Conservation (phyloP, 768 basidiomycete genomes). For the Tulasnella sp. region DNA sequence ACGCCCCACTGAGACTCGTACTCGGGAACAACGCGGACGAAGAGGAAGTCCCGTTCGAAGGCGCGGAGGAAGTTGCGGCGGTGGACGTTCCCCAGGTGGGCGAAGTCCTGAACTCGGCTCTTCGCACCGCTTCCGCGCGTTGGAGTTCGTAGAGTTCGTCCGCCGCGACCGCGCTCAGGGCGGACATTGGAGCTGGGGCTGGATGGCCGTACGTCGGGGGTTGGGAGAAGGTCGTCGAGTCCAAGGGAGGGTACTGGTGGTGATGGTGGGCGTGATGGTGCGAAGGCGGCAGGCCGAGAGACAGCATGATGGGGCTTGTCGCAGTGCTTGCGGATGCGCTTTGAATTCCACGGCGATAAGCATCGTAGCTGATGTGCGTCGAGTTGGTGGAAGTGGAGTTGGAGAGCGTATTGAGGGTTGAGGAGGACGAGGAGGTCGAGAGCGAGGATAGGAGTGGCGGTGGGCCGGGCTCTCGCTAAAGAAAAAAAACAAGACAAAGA, state of each 20-base stretch:
- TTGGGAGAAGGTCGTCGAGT: conserved; percentile 15
- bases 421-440: conserved; percentile 5
- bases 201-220: conserved; percentile 17
- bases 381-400: conserved; percentile 3
- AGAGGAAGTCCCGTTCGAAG: too few relatives aligned
- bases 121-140: conserved; percentile 65
- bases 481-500: not conserved
- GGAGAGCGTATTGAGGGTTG: not conserved
- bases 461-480: not conserved
- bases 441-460: conserved; percentile 1
- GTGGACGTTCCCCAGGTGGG: conserved; percentile 16
- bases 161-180: conserved; percentile 62
- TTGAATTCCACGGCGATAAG: conserved; percentile 10
- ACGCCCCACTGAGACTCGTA: not conserved
- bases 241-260: not conserved
- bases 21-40: not conserved
- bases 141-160: conserved; percentile 87
- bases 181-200: conserved; percentile 37
- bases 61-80: conserved; percentile 2
- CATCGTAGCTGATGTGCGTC: conserved; percentile 17
- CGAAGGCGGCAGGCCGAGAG: not conserved
- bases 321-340: conserved; percentile 7
- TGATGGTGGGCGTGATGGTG: not conserved
- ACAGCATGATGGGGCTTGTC: conserved; percentile 6
- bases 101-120: conserved; percentile 51